phyloP scores from a whole-genome alignment of 1,139 yeast genomes.

The Blastobotrys illinoisensis region DNA sequence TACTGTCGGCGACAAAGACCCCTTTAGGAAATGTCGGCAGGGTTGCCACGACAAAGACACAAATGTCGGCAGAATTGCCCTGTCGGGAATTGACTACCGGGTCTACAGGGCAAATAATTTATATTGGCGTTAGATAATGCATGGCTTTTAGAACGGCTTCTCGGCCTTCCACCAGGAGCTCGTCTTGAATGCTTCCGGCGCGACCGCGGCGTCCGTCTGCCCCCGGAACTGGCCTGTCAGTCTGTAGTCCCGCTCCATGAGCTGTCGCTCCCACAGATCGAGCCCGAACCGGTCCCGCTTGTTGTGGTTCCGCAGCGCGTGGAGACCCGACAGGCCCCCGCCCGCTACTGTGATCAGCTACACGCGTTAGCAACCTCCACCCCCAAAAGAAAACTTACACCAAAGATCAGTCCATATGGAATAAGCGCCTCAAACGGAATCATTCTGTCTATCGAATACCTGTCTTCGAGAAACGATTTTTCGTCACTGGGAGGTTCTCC shows the following conservation, averaged over 20 bases:
- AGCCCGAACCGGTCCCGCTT: constrained; percentile 52
- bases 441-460: constrained; percentile 32
- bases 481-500: constrained; percentile 2
- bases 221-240: constrained; percentile 71
- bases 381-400: constrained; percentile 33
- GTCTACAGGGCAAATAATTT: background rate
- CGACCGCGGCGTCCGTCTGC: constrained; percentile 60
- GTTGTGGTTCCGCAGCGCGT: constrained; percentile 47
- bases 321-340: constrained; percentile 44
- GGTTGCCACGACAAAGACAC: too few species aligned
- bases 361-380: constrained; percentile 2
- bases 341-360: constrained; percentile 49
- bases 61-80: too few species aligned
- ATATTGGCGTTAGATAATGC: background rate
- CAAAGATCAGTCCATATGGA: constrained; percentile 61
- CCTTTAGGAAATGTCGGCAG: too few species aligned
- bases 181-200: constrained; percentile 66
- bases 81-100: too few species aligned
- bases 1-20: too few species aligned
- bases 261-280: constrained; percentile 53
- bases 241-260: constrained; percentile 68
- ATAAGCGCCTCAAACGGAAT: constrained; percentile 70
- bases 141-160: constrained; percentile 11
- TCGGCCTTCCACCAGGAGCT: constrained; percentile 43
- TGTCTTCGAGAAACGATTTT: background rate